phyloP scores from a whole-genome alignment of 148 eudicot genomes.

The Amaranthus hypochondriacus region DNA sequence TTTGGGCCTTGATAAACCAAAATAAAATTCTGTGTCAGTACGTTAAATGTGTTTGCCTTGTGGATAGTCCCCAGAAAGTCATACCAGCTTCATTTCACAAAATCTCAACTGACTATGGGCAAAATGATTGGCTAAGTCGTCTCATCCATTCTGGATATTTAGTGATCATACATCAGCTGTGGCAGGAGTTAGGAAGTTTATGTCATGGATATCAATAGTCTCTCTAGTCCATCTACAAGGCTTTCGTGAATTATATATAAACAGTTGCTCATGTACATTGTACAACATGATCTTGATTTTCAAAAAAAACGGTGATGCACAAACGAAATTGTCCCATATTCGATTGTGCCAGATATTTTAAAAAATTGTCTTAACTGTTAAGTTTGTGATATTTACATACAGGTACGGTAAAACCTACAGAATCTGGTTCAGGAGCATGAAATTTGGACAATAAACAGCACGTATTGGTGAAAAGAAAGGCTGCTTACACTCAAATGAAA shows the following conservation, averaged over 20 bases:
- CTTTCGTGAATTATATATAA: not conserved
- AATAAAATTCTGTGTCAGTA: no score
- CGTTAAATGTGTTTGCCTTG: no score
- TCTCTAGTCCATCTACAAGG: not conserved
- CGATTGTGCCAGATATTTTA: no score
- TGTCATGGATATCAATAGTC: not conserved
- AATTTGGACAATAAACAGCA: slow-evolving; percentile 4
- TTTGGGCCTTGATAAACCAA: no score
- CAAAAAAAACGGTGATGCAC: not conserved
- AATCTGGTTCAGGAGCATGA: slow-evolving; percentile 26
- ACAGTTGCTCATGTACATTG: slow-evolving; percentile 9
- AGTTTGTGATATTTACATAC: slow-evolving; percentile 8
- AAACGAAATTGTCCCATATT: no score
- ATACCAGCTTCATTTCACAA: no score
- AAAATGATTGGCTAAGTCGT: not conserved
- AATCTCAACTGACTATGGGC: not conserved
- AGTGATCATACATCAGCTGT: not conserved
- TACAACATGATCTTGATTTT: slow-evolving; percentile 1
- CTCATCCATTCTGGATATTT: not conserved
- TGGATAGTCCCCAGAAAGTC: not conserved
- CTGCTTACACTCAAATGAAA: no score
- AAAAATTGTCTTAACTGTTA: no score
- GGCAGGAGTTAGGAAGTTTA: not conserved
- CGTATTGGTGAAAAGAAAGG: not conserved
- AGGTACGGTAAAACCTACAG: slow-evolving; percentile 1